Conservation (phyloP, 805 yeast species). For the Myxozyma sirexii region DNA sequence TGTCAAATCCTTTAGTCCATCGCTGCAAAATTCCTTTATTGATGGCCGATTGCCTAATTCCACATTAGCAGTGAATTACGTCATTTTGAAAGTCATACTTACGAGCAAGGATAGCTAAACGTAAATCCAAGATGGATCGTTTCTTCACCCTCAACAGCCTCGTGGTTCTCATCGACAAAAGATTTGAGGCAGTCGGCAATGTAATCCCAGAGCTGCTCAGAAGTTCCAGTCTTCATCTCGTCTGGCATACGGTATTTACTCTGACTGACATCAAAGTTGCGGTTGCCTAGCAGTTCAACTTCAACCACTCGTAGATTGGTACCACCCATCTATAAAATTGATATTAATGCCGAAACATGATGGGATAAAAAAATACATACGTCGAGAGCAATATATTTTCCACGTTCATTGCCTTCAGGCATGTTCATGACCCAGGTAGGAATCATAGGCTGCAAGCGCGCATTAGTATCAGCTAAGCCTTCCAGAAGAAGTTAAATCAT, state of each 20-base stretch:
- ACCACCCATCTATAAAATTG: slow-evolving; percentile 69
- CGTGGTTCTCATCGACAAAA: slow-evolving; percentile 70
- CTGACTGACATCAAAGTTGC: slow-evolving; percentile 83
- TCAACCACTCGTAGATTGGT: slow-evolving; percentile 92
- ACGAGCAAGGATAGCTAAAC: slow-evolving; percentile 74
- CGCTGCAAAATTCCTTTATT: slow-evolving; percentile 85
- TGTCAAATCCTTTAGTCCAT: slow-evolving; percentile 98
- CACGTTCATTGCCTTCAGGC: slow-evolving; percentile 90
- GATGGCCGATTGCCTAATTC: slow-evolving; percentile 63
- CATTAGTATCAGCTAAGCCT: background rate
- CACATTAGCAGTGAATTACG: background rate
- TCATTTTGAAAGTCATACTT: background rate
- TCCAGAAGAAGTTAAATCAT: slow-evolving; percentile 8
- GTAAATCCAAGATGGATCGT: slow-evolving; percentile 86
- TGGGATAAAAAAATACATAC: slow-evolving; percentile 15
- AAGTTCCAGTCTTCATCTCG: slow-evolving; percentile 72
- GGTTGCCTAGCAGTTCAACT: slow-evolving; percentile 79
- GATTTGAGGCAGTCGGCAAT: slow-evolving; percentile 78
- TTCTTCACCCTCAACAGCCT: slow-evolving; percentile 46
- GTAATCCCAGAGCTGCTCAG: slow-evolving; percentile 78
- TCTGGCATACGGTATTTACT: slow-evolving; percentile 74
- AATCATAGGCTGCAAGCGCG: slow-evolving; percentile 71
- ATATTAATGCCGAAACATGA: background rate
- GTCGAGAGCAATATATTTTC: slow-evolving; percentile 89
- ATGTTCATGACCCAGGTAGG: slow-evolving; percentile 95